Evolutionary conservation across 352 stramenopile genomes (phyloP), one percentile per base, ranked within the genome.

Genomic region (Pythium scleroteichum): DNA sequence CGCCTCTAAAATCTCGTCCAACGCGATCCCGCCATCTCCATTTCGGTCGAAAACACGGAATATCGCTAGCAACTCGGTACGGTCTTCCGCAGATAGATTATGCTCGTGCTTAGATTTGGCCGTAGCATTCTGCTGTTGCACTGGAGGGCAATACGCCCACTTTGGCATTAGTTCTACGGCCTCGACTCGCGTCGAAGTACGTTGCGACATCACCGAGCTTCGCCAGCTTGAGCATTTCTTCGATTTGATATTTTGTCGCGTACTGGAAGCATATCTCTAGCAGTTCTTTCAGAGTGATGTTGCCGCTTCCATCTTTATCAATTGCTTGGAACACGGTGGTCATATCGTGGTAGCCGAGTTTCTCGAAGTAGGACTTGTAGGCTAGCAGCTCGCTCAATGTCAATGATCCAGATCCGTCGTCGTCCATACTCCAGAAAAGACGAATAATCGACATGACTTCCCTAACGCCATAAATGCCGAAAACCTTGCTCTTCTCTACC

Each of bases 401-500:
- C 16, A 91, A 76, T n/a, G 64, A 72, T 0, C 82, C 82, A 13
- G 82, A 91, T 51, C 62, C 55, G 46, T 91, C 82, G n/a, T 75
- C 67, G 47, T 91, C 79, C 72, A 91, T 88, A 35, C 67, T 77
- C 75, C 76, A 85, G 54, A 91, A 91, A 4, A 91, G 68, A 0
- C 82, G 79, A 24, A 91, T 85, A 5, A 91, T 71, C 4, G 80
- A 83, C 82, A 91, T 91, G 27, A 88, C 79, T 49, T 91, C 82
- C 13, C 75, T 70, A 19, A 87, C 78, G 10, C 66, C 70, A 64
- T 91, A 91, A 42, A 86, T 87, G 2, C 82, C 82, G 62, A 91
- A 91, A 9, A 75, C 66, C 19, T 67, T 63, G 39, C 58, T 73
- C 55, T 72, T 79, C 22, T 78, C 68, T 4, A 73, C 44, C 12